Percentiles rank a stretch among this genome's conserved stretches.
Conservation (phyloP, 2,329 filamentous ascomycete genomes). For the Fusarium goolgardi region DNA sequence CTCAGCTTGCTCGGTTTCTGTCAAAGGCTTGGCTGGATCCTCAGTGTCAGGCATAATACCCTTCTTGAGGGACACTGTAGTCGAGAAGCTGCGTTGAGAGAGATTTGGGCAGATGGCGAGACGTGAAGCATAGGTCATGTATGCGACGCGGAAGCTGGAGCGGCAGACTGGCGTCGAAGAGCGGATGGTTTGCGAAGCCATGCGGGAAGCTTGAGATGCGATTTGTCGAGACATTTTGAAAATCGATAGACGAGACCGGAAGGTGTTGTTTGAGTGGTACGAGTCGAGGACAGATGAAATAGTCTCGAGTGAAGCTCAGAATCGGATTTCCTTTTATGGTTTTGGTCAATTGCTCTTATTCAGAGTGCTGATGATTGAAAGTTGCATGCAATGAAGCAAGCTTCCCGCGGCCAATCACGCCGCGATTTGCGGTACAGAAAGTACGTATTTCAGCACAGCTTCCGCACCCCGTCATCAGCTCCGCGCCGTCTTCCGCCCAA, state of each 20-base stretch:
- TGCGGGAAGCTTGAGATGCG: conserved; percentile 54
- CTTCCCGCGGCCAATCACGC: conserved; percentile 36
- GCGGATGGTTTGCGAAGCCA: conserved; percentile 52
- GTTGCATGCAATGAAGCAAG: conserved; percentile 22
- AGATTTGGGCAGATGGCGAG: conserved; percentile 22
- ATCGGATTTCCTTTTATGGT: not conserved
- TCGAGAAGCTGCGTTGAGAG: conserved; percentile 49
- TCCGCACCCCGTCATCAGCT: conserved; percentile 34
- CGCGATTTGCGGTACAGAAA: conserved; percentile 1
- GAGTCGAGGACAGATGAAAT: not conserved
- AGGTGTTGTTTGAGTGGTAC: not conserved
- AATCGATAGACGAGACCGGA: conserved; percentile 2
- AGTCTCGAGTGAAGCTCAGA: not conserved
- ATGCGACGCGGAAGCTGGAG: conserved; percentile 37
- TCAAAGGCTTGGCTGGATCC: conserved; percentile 61
- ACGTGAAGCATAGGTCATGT: conserved; percentile 15
- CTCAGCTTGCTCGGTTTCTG: conserved; percentile 52
- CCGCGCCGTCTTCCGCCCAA: conserved; percentile 15
- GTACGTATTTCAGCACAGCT: conserved; percentile 38
- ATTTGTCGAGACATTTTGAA: conserved; percentile 50
- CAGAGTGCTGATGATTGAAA: conserved; percentile 18
- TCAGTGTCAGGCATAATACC: conserved; percentile 71
- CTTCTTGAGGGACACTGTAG: conserved; percentile 50
- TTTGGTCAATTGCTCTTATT: conserved; percentile 23
- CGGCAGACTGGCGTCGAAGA: conserved; percentile 40